A percentile compares a stretch with the other conserved stretches of the same genome.
phyloP scores from a whole-genome alignment of 306 rosid genomes.

The Cucurbita moschata region DNA sequence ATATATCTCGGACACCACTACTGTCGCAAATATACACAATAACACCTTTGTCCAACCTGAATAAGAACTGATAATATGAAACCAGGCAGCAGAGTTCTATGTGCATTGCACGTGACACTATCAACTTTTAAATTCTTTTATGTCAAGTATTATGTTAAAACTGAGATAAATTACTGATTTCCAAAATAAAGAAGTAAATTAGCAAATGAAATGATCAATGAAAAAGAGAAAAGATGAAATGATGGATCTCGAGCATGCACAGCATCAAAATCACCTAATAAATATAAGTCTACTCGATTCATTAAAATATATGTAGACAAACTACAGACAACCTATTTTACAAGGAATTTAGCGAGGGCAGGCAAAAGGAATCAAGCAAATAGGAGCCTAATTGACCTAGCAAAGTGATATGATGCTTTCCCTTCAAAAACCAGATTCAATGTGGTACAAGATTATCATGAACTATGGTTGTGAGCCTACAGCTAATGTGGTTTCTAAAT shows the following conservation, averaged over 20 bases:
- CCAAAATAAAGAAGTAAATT: not conserved
- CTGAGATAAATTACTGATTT: not conserved
- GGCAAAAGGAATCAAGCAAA: not conserved
- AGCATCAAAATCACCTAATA: not conserved
- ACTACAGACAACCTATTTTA: not conserved
- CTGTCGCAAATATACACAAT: conserved; percentile 84
- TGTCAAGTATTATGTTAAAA: not conserved
- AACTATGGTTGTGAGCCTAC: not conserved
- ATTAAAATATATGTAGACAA: not conserved
- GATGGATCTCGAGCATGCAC: not conserved
- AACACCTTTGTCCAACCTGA: conserved; percentile 97
- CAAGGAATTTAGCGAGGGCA: not conserved
- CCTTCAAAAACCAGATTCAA: not conserved
- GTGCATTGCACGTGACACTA: not conserved
- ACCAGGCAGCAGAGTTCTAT: not conserved
- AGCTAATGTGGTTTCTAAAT: not conserved
- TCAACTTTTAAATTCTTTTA: not conserved
- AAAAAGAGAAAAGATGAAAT: not conserved
- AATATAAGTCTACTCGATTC: not conserved
- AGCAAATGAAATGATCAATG: not conserved
- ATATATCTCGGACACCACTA: conserved; percentile 84
- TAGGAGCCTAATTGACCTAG: not conserved
- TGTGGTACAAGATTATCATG: not conserved
- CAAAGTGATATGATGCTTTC: not conserved
- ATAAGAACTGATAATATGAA: conserved; percentile 13